These are phyloP conservation scores for Neoboletus subvelutipes DNA, from an alignment of 768 basidiomycete genomes.

Conservation along the genomic window DNA sequence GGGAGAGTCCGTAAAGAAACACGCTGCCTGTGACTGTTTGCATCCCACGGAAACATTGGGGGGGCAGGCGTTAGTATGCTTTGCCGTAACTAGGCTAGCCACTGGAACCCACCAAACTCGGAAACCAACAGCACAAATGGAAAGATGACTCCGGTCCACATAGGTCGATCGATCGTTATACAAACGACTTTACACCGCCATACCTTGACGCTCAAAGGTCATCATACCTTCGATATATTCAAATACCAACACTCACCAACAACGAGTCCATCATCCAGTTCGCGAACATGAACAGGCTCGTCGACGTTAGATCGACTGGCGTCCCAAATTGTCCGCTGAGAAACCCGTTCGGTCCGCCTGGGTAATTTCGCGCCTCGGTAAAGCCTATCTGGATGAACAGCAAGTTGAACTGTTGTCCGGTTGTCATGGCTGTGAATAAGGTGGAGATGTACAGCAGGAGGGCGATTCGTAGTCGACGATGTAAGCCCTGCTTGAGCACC, in stretches of 20 bases:
- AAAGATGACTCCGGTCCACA: conserved; percentile 11
- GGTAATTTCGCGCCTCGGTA: conserved; percentile 7
- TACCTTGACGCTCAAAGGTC: conserved; percentile 12
- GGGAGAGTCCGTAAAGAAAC: background rate
- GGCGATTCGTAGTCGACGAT: conserved; percentile 10
- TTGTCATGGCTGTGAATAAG: conserved; percentile 16
- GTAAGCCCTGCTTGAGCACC: conserved; percentile 15
- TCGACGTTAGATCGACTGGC: conserved; percentile 5
- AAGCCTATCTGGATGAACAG: conserved; percentile 19
- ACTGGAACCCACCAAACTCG: conserved; percentile 13
- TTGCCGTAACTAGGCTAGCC: background rate
- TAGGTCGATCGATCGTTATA: conserved; percentile 3
- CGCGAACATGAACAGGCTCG: conserved; percentile 13
- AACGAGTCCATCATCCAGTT: conserved; percentile 25
- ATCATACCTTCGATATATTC: background rate
- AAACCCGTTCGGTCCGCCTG: conserved; percentile 16
- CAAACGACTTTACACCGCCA: conserved; percentile 25
- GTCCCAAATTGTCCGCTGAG: background rate
- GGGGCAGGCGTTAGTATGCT: background rate
- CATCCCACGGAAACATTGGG: background rate
- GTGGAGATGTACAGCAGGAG: conserved; percentile 15
- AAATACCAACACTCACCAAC: conserved; percentile 14
- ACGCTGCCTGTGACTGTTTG: conserved; percentile 8
- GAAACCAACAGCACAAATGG: conserved; percentile 4
- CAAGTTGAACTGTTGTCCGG: conserved; percentile 13